Evolutionary conservation across 306 rosid species (phyloP).

Genomic region (Vigna trinervia): DNA sequence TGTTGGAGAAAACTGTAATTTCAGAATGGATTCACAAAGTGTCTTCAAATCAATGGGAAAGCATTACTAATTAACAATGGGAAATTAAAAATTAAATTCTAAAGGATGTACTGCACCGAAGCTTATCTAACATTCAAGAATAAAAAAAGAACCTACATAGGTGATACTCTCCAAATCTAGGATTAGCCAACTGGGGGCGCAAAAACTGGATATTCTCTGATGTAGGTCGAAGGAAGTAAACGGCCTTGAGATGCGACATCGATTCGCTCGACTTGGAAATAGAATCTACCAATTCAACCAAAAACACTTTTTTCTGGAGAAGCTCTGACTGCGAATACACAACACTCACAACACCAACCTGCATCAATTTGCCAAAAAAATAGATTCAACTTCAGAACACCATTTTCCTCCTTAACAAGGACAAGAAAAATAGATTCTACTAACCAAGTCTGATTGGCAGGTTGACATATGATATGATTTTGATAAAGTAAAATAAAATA

Average conservation of each 20-base stretch:
- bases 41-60: constrained; percentile 51
- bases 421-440: constrained; percentile 5
- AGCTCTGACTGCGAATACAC: constrained; percentile 94
- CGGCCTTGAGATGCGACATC: constrained; percentile 95
- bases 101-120: background rate
- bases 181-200: constrained; percentile 81
- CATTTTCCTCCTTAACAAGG: constrained; percentile 17
- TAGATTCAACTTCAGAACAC: constrained; percentile 27
- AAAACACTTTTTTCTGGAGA: constrained; percentile 89
- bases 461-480: constrained; percentile 23
- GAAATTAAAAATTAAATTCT: constrained; percentile 42
- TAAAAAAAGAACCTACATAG: constrained; percentile 68
- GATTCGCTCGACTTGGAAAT: constrained; percentile 80
- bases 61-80: constrained; percentile 29
- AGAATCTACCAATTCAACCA: constrained; percentile 87
- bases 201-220: constrained; percentile 79
- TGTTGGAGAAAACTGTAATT: constrained; percentile 96
- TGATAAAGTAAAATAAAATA: constrained; percentile 30
- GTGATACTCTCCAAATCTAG: constrained; percentile 96
- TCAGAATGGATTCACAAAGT: constrained; percentile 59
- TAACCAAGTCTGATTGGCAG: constrained; percentile 1
- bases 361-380: constrained; percentile 43
- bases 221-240: constrained; percentile 88
- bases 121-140: constrained; percentile 25
- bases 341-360: constrained; percentile 93